phyloP scores from a whole-genome alignment of 2,329 filamentous ascomycete genomes.

The Colletotrichum incanum region DNA sequence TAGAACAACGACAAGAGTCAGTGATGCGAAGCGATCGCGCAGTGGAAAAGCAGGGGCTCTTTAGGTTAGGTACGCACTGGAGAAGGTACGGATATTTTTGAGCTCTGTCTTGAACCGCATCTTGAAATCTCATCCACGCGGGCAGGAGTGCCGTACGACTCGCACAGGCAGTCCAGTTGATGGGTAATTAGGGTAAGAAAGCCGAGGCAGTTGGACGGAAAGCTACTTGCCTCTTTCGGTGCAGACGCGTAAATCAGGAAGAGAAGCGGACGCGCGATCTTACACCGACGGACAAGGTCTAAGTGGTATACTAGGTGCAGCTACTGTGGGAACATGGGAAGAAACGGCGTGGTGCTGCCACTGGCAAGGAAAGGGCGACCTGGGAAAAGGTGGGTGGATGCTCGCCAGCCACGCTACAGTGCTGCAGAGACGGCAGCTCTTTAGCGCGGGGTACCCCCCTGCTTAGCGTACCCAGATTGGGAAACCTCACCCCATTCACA shows the following conservation, averaged over 20 bases:
- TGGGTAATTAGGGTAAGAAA: not conserved
- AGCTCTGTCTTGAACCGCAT: conserved; percentile 79
- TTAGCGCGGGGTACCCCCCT: conserved; percentile 40
- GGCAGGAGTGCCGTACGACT: conserved; percentile 7
- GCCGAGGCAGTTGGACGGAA: not conserved
- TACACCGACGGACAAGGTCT: too few species aligned
- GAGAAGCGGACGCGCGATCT: conserved; percentile 8
- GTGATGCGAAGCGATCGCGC: not conserved
- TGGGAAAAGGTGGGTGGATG: conserved; percentile 14
- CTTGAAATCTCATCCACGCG: conserved; percentile 45
- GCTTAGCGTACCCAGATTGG: conserved; percentile 25
- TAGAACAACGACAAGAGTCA: conserved; percentile 11
- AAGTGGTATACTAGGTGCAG: too few species aligned
- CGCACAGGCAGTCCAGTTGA: not conserved
- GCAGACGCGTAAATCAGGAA: conserved; percentile 19
- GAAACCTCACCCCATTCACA: conserved; percentile 41
- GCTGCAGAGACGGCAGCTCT: conserved; percentile 23
- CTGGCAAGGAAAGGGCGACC: conserved; percentile 17
- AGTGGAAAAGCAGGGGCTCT: not conserved
- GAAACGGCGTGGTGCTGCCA: conserved; percentile 12
- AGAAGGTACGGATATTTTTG: conserved; percentile 77
- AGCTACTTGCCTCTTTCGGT: conserved; percentile 12
- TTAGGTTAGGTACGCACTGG: conserved; percentile 62
- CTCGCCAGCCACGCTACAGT: conserved; percentile 28
- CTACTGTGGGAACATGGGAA: conserved; percentile 4